These are phyloP conservation scores for Trichoderma gamsii DNA, from an alignment of 495 filamentous ascomycete species.

Conservation along the genomic window DNA sequence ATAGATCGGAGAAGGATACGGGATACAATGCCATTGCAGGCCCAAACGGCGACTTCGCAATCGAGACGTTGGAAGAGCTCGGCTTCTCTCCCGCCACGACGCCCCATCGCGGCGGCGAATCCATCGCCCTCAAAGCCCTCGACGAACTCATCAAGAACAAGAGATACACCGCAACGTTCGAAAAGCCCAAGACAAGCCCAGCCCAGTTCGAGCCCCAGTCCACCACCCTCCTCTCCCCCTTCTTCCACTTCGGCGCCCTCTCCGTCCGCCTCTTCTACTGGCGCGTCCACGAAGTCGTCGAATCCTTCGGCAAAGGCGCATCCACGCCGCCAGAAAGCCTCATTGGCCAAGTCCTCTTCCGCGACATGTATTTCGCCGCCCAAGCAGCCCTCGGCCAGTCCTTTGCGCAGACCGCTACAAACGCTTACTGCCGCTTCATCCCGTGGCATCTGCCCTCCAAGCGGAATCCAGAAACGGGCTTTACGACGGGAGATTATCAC, in stretches of 20 bases:
- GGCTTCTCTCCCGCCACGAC: slow-evolving; percentile 53
- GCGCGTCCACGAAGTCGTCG: slow-evolving; percentile 52
- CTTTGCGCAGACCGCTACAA: slow-evolving; percentile 53
- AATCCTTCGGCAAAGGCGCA: slow-evolving; percentile 41
- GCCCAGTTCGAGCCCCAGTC: slow-evolving; percentile 61
- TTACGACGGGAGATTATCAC: slow-evolving; percentile 45
- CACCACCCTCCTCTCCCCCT: slow-evolving; percentile 61
- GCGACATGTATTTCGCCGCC: slow-evolving; percentile 73
- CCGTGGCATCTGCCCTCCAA: slow-evolving; percentile 64
- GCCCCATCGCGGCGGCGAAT: slow-evolving; percentile 59
- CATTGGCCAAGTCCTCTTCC: slow-evolving; percentile 62
- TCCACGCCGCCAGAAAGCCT: slow-evolving; percentile 54
- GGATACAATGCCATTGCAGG: slow-evolving; percentile 55
- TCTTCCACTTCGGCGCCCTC: slow-evolving; percentile 64
- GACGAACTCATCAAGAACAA: slow-evolving; percentile 47
- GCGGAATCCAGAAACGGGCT: slow-evolving; percentile 32
- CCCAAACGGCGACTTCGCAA: slow-evolving; percentile 53
- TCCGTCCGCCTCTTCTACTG: slow-evolving; percentile 62
- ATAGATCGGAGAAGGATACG: slow-evolving; percentile 40
- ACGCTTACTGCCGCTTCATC: slow-evolving; percentile 56
- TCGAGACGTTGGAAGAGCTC: slow-evolving; percentile 57
- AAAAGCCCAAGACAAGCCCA: slow-evolving; percentile 64
- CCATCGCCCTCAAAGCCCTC: slow-evolving; percentile 46
- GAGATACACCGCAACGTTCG: slow-evolving; percentile 59
- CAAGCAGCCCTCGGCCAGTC: slow-evolving; percentile 55